A percentile compares a stretch with the other conserved stretches of the same genome.
These are phyloP conservation scores for Diaporthe vaccinii DNA, from an alignment of 2,329 filamentous ascomycete species.

Conservation along the genomic window DNA sequence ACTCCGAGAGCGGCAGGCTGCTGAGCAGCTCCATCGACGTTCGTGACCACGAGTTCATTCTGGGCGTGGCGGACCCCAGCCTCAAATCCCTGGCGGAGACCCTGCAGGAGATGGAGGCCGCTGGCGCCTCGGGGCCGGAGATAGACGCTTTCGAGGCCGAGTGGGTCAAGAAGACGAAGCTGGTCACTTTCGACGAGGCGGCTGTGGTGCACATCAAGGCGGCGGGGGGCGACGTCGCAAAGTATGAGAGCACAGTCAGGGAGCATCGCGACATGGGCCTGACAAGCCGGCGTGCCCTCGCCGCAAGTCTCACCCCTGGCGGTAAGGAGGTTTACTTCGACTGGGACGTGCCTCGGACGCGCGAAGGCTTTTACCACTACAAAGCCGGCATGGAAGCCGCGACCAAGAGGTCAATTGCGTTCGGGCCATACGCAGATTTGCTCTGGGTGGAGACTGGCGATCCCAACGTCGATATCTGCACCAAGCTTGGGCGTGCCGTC, in stretches of 20 bases:
- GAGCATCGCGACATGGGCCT: slow-evolving; percentile 82
- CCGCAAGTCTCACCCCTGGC: slow-evolving; percentile 74
- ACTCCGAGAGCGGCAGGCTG: slow-evolving; percentile 93
- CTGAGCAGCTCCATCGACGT: slow-evolving; percentile 93
- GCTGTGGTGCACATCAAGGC: slow-evolving; percentile 80
- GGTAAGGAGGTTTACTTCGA: slow-evolving; percentile 76
- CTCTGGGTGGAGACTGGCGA: slow-evolving; percentile 98
- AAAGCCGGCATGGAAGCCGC: slow-evolving; percentile 85
- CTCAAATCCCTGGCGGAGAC: slow-evolving; percentile 87
- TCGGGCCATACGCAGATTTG: slow-evolving; percentile 92
- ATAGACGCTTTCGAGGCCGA: slow-evolving; percentile 88
- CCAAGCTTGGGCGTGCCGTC: slow-evolving; percentile 82
- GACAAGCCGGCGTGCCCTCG: slow-evolving; percentile 80
- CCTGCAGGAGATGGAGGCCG: slow-evolving; percentile 88
- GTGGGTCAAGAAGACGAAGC: slow-evolving; percentile 88
- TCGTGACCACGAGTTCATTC: slow-evolving; percentile 96
- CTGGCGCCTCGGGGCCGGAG: slow-evolving; percentile 81
- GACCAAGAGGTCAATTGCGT: slow-evolving; percentile 92
- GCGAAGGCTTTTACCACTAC: slow-evolving; percentile 96
- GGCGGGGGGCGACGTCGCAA: slow-evolving; percentile 76
- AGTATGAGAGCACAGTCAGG: slow-evolving; percentile 74
- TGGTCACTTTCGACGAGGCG: slow-evolving; percentile 94
- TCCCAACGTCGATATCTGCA: slow-evolving; percentile 83
- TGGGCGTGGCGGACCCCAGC: slow-evolving; percentile 82
- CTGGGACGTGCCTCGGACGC: slow-evolving; percentile 92